These are phyloP conservation scores for Aspergillus sp. DNA, from an alignment of 2,329 filamentous ascomycete species.

Conservation along the genomic window DNA sequence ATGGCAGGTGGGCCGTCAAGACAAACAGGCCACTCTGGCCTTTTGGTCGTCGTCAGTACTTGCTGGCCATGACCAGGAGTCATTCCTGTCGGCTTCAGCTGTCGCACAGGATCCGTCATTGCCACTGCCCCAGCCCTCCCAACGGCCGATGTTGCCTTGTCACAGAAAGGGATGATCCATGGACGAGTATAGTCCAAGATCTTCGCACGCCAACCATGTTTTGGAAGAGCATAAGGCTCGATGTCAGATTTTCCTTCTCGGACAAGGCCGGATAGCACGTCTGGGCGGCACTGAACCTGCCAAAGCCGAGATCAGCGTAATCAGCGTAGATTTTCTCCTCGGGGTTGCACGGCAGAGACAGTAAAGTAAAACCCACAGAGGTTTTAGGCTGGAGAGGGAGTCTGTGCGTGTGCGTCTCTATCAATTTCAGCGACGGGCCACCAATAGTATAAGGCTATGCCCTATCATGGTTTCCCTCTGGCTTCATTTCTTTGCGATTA, in stretches of 20 bases:
- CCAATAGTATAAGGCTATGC: background rate
- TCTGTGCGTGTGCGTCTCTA: slow-evolving; percentile 10
- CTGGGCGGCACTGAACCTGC: background rate
- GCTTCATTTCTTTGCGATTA: slow-evolving; percentile 1
- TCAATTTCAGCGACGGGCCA: background rate
- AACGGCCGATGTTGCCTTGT: background rate
- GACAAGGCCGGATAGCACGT: background rate
- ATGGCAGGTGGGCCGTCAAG: too few relatives aligned
- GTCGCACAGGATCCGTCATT: slow-evolving; percentile 6
- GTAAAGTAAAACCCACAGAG: slow-evolving; percentile 4
- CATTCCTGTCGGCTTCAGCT: background rate
- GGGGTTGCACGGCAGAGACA: slow-evolving; percentile 10
- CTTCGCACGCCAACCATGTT: background rate
- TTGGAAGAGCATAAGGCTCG: background rate
- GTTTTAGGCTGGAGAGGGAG: slow-evolving; percentile 1
- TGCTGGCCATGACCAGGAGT: background rate
- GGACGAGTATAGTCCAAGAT: background rate
- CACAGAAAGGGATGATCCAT: background rate
- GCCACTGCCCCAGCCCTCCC: slow-evolving; percentile 4
- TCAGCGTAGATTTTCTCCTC: background rate
- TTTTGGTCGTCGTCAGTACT: background rate
- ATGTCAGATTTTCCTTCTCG: background rate
- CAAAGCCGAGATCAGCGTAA: background rate
- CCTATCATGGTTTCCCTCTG: background rate
- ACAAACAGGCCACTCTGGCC: background rate